A percentile compares a stretch with the other conserved stretches of the same genome.
phyloP scores from a whole-genome alignment of 169 alveolate species.

The Condylostoma magnum region DNA sequence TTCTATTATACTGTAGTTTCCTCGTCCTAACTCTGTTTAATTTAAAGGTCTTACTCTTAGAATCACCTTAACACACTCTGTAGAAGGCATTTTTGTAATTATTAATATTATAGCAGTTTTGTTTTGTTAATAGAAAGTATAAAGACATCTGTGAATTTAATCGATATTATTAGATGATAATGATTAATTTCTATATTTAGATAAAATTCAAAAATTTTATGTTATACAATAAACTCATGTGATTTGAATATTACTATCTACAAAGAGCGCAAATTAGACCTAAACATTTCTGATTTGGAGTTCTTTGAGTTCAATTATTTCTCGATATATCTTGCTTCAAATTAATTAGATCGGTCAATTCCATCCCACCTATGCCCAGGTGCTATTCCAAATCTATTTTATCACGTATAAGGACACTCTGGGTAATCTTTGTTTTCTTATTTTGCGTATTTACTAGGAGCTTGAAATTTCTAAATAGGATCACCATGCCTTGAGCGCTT shows the following conservation, averaged over 20 bases:
- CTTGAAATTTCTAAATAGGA: background rate
- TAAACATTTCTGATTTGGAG: too few relatives aligned
- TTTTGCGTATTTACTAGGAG: background rate
- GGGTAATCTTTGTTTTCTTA: background rate
- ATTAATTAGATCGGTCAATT: conserved; percentile 86
- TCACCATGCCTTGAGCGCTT: conserved; percentile 8
- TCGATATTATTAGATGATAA: too few relatives aligned
- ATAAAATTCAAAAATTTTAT: too few relatives aligned
- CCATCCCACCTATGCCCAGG: conserved; percentile 94
- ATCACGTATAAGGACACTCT: conserved; percentile 6
- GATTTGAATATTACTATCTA: too few relatives aligned
- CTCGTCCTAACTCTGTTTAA: conserved; percentile 43
- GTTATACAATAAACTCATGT: too few relatives aligned
- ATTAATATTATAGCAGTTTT: too few relatives aligned
- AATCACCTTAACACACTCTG: conserved; percentile 81
- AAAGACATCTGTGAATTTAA: too few relatives aligned
- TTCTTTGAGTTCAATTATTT: too few relatives aligned
- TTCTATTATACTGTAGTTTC: conserved; percentile 29
- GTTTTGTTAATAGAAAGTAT: too few relatives aligned
- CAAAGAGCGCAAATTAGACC: too few relatives aligned
- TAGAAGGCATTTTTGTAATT: background rate
- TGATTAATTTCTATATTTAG: too few relatives aligned
- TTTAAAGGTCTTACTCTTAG: conserved; percentile 81
- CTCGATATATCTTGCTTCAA: conserved; percentile 60
- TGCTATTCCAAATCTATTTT: conserved; percentile 77